These are phyloP conservation scores for Coniosporium tulheliwenetii DNA, from an alignment of 2,329 filamentous ascomycete species.

Conservation along the genomic window DNA sequence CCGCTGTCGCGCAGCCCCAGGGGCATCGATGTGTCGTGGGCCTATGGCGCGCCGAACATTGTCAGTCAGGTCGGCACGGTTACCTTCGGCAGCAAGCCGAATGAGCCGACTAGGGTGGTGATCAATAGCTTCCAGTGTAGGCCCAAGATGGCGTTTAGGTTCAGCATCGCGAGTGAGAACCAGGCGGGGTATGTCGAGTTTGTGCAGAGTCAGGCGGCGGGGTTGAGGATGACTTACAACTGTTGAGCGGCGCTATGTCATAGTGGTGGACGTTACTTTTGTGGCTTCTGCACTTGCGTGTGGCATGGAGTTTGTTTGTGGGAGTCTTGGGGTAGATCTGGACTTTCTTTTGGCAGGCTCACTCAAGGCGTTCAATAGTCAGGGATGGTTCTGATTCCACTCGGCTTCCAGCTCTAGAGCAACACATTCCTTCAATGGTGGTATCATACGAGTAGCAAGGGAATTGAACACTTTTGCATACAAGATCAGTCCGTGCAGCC, in stretches of 20 bases:
- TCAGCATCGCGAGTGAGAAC: conserved; percentile 7
- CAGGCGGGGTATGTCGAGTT: conserved; percentile 8
- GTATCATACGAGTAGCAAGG: no score
- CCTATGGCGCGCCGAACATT: background rate
- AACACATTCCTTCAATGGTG: no score
- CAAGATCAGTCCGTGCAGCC: no score
- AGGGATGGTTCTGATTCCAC: no score
- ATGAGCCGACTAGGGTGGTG: conserved; percentile 7
- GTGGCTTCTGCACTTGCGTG: no score
- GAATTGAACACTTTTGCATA: no score
- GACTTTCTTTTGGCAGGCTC: no score
- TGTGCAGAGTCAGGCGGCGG: conserved; percentile 8
- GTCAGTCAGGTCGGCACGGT: conserved; percentile 8
- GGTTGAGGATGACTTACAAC: conserved; percentile 9
- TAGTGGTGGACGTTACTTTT: no score
- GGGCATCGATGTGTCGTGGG: background rate
- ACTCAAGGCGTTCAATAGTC: no score
- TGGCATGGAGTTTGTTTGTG: no score
- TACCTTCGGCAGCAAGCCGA: conserved; percentile 7
- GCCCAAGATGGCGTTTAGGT: conserved; percentile 5
- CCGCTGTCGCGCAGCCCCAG: background rate
- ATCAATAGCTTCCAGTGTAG: conserved; percentile 8
- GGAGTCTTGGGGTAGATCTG: no score
- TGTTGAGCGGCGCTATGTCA: conserved; percentile 3
- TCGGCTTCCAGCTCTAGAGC: no score